Base-by-base conservation (phyloP, 1,284 basidiomycete species). In the Cystobasidium slooffiae region DNA sequence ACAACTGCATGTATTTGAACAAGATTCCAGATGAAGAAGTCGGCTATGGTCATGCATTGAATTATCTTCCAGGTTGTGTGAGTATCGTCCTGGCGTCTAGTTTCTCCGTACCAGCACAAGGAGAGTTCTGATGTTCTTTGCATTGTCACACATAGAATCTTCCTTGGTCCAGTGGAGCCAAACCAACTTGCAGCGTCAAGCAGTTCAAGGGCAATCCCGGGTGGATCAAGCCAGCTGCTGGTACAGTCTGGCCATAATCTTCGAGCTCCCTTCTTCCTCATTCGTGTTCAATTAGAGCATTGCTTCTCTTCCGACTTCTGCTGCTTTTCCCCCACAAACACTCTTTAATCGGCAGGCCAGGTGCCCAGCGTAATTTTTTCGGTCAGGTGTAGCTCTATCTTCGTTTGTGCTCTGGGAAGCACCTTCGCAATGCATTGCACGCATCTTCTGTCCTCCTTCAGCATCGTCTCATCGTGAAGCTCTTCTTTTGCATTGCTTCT, bases 21-120 rank as follows among this genome's bases (percentile, higher is more conserved):
- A 64, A 52, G 61, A 64, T 72, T n/a, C 69, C 69, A 5, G 49
- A 72, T 49, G 69, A 72, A 49, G 24, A 58, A 18, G 51, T 72
- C 18, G 69, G 69, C 22, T 39, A 39, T 9, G 53, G 24, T 14
- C 14, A 44, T 6, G 37, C 69, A 44, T 24, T 72, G n/a, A 51
- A 16, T 43, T 53, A 63, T 24, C 46, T 72, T 18, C 59, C 69
- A 20, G 69, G 69, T 46, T 72, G 69, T 39, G 66, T 68, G 53
- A 58, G 66, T 68, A 18, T 37, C 16, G 16, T 20, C 6, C 39
- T 18, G 6, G 43, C 1, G 9, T n/a, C 22, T 16, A 37, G 24
- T 65, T 22, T 39, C 1, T 12, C 61, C 1, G 20, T 20, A 16
- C 61, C 47, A 24, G 20, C 20, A 46, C 16, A 6, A 20, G n/a